phyloP scores from a whole-genome alignment of 768 basidiomycete genomes.

The Pholiota microspora region DNA sequence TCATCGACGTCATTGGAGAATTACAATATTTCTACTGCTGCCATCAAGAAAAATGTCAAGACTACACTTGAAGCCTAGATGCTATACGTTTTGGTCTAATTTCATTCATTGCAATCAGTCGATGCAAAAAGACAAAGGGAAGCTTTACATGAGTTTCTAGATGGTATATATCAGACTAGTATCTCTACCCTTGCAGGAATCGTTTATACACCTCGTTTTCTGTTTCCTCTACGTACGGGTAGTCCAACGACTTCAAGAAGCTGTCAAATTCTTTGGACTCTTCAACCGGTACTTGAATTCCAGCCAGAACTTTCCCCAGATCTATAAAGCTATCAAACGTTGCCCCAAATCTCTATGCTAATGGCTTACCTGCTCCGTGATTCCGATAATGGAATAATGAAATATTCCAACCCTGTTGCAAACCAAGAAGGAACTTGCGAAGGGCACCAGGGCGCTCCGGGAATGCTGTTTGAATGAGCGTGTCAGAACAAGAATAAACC shows the following conservation, averaged over 20 bases:
- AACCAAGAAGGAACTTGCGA: slow-evolving; percentile 81
- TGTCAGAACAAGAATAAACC: too few relatives aligned
- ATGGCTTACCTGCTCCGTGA: slow-evolving; percentile 82
- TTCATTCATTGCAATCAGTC: too few relatives aligned
- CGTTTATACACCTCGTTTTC: slow-evolving; percentile 80
- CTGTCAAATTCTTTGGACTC: slow-evolving; percentile 67
- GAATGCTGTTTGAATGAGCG: slow-evolving; percentile 60
- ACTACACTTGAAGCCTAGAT: too few relatives aligned
- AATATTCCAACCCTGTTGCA: slow-evolving; percentile 90
- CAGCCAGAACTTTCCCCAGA: slow-evolving; percentile 89
- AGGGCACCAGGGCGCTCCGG: slow-evolving; percentile 93
- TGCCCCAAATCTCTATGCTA: neutral
- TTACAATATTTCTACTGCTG: too few relatives aligned
- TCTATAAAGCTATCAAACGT: slow-evolving; percentile 43
- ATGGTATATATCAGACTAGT: too few relatives aligned
- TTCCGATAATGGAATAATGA: slow-evolving; percentile 98
- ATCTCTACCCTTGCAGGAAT: slow-evolving; percentile 47
- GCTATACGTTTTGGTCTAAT: too few relatives aligned
- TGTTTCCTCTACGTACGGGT: slow-evolving; percentile 92
- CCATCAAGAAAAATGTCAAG: too few relatives aligned
- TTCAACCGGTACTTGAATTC: slow-evolving; percentile 81
- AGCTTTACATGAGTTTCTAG: too few relatives aligned
- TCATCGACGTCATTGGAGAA: too few relatives aligned
- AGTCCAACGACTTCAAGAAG: slow-evolving; percentile 79
- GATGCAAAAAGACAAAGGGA: too few relatives aligned